Percentiles rank a stretch among this genome's conserved stretches.
Evolutionary conservation across 176 grass and related monocot genomes (phyloP).

Genomic region (Rhynchospora tenuis): DNA sequence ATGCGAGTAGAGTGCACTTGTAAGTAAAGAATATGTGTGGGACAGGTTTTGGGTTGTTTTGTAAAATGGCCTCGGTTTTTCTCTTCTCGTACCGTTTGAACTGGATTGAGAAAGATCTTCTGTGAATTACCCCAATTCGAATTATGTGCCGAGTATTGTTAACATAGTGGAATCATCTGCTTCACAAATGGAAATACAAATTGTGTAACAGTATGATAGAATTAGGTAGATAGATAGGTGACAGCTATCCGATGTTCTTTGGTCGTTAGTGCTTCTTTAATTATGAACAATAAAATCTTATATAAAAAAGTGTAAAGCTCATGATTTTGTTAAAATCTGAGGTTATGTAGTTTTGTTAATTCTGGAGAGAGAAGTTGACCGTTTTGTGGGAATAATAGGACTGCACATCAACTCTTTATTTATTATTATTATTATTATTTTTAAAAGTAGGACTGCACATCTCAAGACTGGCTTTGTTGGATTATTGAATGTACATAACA

Average conservation of each 20-base stretch:
- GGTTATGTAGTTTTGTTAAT: not conserved
- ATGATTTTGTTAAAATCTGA: not conserved
- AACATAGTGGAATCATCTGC: not conserved
- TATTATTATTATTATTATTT: not conserved
- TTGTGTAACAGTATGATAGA: not conserved
- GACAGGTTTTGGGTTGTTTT: not conserved
- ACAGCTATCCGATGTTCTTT: not conserved
- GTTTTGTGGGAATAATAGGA: not conserved
- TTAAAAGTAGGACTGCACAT: not conserved
- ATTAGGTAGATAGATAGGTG: not conserved
- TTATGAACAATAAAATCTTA: not conserved
- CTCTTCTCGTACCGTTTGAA: not conserved
- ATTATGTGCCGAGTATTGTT: not conserved
- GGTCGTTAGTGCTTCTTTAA: not conserved
- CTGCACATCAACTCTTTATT: not conserved
- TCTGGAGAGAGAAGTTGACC: not conserved
- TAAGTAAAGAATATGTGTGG: conserved; percentile 21
- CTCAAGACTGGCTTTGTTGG: not conserved
- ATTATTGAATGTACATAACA: no score
- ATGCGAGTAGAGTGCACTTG: conserved; percentile 17
- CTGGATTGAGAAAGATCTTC: not conserved
- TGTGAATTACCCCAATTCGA: not conserved
- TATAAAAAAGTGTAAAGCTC: not conserved
- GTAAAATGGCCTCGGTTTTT: not conserved
- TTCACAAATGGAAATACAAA: not conserved